Conservation (phyloP, 495 filamentous ascomycete species). For the Poronia punctata region DNA sequence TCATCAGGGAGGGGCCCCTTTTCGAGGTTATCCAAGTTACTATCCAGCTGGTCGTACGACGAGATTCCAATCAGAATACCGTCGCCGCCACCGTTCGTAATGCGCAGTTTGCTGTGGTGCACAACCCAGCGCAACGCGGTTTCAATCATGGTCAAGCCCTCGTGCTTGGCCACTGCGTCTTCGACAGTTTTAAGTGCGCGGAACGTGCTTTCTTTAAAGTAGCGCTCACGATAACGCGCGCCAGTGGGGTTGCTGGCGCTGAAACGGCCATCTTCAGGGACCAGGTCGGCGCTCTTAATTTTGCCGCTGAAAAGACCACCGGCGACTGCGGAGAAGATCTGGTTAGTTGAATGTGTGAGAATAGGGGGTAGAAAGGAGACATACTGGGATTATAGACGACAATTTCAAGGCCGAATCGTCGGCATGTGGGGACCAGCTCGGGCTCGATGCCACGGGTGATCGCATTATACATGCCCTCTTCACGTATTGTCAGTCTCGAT, state of each 20-base stretch:
- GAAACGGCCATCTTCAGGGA: slow-evolving; percentile 59
- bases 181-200: slow-evolving; percentile 68
- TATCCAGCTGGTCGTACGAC: slow-evolving; percentile 63
- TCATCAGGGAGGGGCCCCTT: slow-evolving; percentile 85
- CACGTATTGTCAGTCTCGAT: too few species aligned
- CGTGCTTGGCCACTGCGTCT: slow-evolving; percentile 61
- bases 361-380: slow-evolving; percentile 15
- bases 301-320: slow-evolving; percentile 83
- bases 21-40: slow-evolving; percentile 69
- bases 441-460: slow-evolving; percentile 71
- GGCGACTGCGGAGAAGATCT: slow-evolving; percentile 29
- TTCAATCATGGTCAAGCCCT: slow-evolving; percentile 70
- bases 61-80: slow-evolving; percentile 78
- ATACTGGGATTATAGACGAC: slow-evolving; percentile 79
- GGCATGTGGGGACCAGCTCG: slow-evolving; percentile 72
- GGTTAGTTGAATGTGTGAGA: neutral
- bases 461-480: slow-evolving; percentile 61
- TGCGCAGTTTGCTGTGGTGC: slow-evolving; percentile 73
- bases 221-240: slow-evolving; percentile 65
- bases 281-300: slow-evolving; percentile 60
- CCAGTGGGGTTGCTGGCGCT: slow-evolving; percentile 49
- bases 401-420: slow-evolving; percentile 79
- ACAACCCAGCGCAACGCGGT: slow-evolving; percentile 73
- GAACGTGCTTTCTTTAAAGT: slow-evolving; percentile 76
- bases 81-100: slow-evolving; percentile 62